Evolutionary conservation across 208 protist genomes (phyloP).

Genomic region (Tritrichomonas musculus): DNA sequence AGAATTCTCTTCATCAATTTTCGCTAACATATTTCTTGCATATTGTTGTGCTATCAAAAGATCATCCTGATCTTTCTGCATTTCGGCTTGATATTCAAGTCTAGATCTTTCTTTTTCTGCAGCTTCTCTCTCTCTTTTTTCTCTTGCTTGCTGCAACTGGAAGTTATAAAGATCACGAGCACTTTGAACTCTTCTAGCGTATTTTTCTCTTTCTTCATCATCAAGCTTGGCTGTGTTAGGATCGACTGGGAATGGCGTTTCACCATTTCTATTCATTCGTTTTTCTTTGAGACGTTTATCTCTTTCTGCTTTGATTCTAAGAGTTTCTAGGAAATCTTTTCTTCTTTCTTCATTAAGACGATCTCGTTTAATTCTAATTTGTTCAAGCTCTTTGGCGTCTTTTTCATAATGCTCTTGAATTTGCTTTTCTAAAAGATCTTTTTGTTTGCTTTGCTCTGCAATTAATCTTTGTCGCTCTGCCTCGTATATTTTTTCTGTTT

Average conservation of each 20-base stretch:
- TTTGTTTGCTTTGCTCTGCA: neutral
- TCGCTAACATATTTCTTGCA: neutral
- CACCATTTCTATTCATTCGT: neutral
- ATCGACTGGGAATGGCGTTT: neutral
- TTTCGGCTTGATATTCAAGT: neutral
- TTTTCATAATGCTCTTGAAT: neutral
- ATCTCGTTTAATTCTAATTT: neutral
- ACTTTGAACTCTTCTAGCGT: neutral
- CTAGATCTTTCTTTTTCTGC: neutral
- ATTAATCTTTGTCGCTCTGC: neutral
- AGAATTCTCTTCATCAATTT: neutral
- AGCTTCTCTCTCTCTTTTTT: slow-evolving; percentile 11
- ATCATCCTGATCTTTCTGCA: neutral
- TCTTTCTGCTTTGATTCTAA: neutral
- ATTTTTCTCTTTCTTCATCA: neutral
- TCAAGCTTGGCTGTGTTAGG: neutral
- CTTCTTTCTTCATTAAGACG: neutral
- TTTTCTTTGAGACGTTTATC: neutral
- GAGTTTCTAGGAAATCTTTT: neutral
- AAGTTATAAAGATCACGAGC: neutral
- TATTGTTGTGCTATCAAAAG: neutral
- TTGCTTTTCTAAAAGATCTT: neutral
- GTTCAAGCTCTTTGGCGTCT: neutral
- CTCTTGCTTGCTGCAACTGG: neutral
- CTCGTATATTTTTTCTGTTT: neutral